phyloP scores from a whole-genome alignment of 805 yeast genomes.

The Debaryomyces tyrocola region DNA sequence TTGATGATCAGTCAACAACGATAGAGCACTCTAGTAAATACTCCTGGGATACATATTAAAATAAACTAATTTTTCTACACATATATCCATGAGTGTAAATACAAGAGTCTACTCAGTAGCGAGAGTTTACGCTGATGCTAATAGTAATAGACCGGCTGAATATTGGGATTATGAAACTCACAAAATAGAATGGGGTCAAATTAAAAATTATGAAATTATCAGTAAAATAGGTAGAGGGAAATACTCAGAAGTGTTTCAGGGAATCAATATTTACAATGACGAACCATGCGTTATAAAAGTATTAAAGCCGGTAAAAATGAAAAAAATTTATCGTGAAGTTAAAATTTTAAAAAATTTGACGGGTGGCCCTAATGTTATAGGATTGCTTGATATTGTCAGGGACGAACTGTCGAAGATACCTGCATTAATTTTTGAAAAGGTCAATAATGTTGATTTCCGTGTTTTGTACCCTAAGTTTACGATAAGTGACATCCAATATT shows the following conservation, averaged over 20 bases:
- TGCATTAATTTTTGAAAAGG: conserved; percentile 81
- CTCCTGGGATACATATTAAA: too few relatives aligned
- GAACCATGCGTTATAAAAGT: conserved; percentile 79
- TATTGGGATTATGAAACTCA: conserved; percentile 86
- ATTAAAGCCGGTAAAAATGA: conserved; percentile 87
- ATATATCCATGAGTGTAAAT: conserved; percentile 22
- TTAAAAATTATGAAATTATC: conserved; percentile 67
- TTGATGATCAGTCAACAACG: too few relatives aligned
- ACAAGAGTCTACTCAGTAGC: conserved; percentile 30
- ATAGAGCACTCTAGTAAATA: too few relatives aligned
- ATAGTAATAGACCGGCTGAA: conserved; percentile 61
- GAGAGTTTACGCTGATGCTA: conserved; percentile 74
- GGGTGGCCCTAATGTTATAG: conserved; percentile 81
- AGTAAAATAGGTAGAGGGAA: conserved; percentile 89
- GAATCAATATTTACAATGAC: conserved; percentile 65
- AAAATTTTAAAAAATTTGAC: conserved; percentile 82
- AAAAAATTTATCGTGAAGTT: conserved; percentile 88
- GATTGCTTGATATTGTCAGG: conserved; percentile 74
- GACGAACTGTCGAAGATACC: conserved; percentile 83
- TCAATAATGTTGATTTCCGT: conserved; percentile 81
- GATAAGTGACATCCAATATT: conserved; percentile 74
- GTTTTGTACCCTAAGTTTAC: conserved; percentile 76
- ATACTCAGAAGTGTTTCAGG: conserved; percentile 93
- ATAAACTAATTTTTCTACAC: too few relatives aligned
- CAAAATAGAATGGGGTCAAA: conserved; percentile 42